These are phyloP conservation scores for Chaetomium strumarium DNA, from an alignment of 2,329 filamentous ascomycete genomes.

Conservation along the genomic window DNA sequence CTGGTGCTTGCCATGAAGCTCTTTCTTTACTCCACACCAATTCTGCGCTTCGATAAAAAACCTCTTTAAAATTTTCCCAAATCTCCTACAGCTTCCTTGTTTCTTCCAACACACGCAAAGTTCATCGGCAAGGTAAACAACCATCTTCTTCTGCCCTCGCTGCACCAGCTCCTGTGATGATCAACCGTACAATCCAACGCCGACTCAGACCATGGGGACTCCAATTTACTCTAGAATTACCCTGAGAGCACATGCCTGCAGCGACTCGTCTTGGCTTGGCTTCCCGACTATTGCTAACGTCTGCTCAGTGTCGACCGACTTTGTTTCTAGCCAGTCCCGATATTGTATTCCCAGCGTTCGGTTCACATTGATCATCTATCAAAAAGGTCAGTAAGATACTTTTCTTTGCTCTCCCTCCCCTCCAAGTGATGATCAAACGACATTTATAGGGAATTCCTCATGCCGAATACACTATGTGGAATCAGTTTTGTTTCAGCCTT, in stretches of 20 bases:
- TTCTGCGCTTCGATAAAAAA: slow-evolving; percentile 14
- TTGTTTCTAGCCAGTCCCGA: no score
- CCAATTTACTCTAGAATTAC: slow-evolving; percentile 46
- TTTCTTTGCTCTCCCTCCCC: slow-evolving; percentile 20
- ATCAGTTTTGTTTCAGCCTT: slow-evolving; percentile 61
- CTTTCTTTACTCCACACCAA: slow-evolving; percentile 17
- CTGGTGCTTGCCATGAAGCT: slow-evolving; percentile 9
- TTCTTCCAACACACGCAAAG: slow-evolving; percentile 16
- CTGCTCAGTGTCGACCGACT: slow-evolving; percentile 16
- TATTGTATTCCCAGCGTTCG: no score
- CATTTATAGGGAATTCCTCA: slow-evolving; percentile 61
- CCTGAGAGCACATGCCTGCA: slow-evolving; percentile 43
- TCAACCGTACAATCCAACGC: slow-evolving; percentile 58
- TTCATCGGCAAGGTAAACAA: slow-evolving; percentile 27
- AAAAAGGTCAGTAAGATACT: slow-evolving; percentile 43
- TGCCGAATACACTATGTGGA: slow-evolving; percentile 62
- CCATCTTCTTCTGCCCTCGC: slow-evolving; percentile 1
- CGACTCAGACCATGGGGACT: slow-evolving; percentile 54
- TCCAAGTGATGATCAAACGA: slow-evolving; percentile 55
- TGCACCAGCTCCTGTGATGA: slow-evolving; percentile 38
- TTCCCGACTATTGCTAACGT: slow-evolving; percentile 20
- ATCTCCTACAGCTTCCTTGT: slow-evolving; percentile 20
- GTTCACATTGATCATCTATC: no score
- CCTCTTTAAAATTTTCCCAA: slow-evolving; percentile 22
- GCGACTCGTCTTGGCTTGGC: slow-evolving; percentile 12